Evolutionary conservation across 768 basidiomycete species (phyloP), one percentile per base, ranked within the genome.

Genomic region (Podaxis sp.): DNA sequence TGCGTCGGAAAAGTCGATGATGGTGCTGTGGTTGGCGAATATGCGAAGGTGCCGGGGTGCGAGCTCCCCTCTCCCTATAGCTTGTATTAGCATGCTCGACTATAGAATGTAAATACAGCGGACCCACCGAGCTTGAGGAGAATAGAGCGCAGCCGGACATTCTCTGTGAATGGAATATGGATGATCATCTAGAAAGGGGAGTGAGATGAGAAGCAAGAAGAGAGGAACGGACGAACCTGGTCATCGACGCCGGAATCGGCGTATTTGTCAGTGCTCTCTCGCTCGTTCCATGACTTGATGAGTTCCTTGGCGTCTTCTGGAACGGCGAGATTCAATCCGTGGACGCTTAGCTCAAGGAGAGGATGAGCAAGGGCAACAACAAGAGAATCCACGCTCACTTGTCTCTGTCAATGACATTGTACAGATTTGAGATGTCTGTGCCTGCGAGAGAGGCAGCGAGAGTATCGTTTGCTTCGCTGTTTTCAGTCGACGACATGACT

Each of bases 221-320:
- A 57, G 28, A 24, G 26, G 39, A 11, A 44, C 51, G 11, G 19
- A 60, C 22, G 36, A 78, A 90, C 92, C 83, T 95, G 91, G 70
- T 95, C 92, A 66, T 95, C 93, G 13, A 93, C 92, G 36, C 86
- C 87, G 0, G 92, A 93, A 19, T 94, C 89, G 13, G 85, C 87
- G 64, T 77, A 93, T 65, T 78, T 80, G 2, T 74, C 74, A 11
- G 83, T 87, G 55, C 88, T 85, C 24, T 94, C 90, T 51, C 92
- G 78, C 67, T 90, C 80, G 61, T 88, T 82, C 93, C 93, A 95
- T 2, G 89, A 85, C 73, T 95, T 95, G 64, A 95, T 88, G 40
- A 93, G 73, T 13, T 77, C 83, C 65, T 85, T 87, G 1, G 92
- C 93, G 67, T 88, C 82, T 71, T 94, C 93, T 26, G 92, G 92